These are phyloP conservation scores for Pistacia vera DNA, from an alignment of 345 rosid genomes.

Conservation along the genomic window DNA sequence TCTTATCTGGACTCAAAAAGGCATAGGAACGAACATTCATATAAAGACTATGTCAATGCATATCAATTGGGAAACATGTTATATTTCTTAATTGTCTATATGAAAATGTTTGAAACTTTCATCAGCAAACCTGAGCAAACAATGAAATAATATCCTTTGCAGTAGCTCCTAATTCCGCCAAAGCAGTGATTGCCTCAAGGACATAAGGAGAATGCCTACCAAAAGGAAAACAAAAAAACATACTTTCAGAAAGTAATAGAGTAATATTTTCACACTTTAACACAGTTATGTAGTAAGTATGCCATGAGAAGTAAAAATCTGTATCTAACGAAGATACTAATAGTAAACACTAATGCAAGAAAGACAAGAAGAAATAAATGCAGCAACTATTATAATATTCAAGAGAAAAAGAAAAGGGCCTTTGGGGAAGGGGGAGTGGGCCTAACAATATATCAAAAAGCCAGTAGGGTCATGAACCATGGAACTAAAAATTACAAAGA, in stretches of 20 bases:
- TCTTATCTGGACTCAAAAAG: conserved; percentile 1
- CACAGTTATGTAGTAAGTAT: background rate
- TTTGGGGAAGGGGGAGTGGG: too few relatives aligned
- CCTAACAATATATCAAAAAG: background rate
- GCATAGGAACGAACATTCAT: background rate
- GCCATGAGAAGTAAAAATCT: too few relatives aligned
- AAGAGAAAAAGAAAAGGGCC: background rate
- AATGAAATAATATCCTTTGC: conserved; percentile 84
- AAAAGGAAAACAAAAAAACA: background rate
- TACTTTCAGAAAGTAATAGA: conserved; percentile 10
- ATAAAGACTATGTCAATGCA: background rate
- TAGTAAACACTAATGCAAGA: too few relatives aligned
- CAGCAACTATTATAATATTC: background rate
- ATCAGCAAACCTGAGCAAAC: conserved; percentile 73
- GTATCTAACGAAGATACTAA: too few relatives aligned
- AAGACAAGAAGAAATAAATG: background rate
- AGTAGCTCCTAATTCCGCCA: conserved; percentile 87
- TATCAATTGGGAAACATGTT: background rate
- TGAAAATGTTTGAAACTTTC: background rate
- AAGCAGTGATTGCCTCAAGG: conserved; percentile 81
- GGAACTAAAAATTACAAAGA: background rate
- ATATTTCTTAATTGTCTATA: background rate
- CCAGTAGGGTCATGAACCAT: background rate
- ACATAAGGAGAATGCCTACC: conserved; percentile 84
- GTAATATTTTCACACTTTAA: background rate